A percentile compares a stretch with the other conserved stretches of the same genome.
phyloP scores from a whole-genome alignment of 805 yeast species.

The Nematodospora valgi region DNA sequence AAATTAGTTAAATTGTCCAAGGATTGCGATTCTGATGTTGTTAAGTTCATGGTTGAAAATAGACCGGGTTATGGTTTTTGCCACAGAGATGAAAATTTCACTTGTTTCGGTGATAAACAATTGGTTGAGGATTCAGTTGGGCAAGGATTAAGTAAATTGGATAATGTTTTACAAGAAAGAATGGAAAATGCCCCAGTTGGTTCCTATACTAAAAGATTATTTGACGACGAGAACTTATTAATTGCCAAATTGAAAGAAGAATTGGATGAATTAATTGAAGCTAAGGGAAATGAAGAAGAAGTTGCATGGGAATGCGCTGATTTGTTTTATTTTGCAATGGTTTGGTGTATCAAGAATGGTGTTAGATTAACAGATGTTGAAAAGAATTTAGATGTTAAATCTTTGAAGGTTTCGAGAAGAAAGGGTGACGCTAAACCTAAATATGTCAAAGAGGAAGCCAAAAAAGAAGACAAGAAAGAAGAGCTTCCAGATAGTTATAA shows the following conservation, averaged over 20 bases:
- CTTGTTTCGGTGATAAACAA: conserved; percentile 65
- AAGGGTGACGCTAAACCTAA: conserved; percentile 93
- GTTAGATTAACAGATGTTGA: conserved; percentile 81
- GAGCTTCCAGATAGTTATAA: conserved; percentile 34
- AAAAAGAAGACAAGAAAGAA: conserved; percentile 11
- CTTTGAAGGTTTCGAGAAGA: conserved; percentile 84
- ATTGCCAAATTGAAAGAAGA: conserved; percentile 91
- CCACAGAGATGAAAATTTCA: conserved; percentile 67
- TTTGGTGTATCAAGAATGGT: conserved; percentile 62
- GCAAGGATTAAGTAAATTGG: conserved; percentile 65
- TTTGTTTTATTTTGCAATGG: conserved; percentile 55
- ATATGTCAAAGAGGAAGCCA: conserved; percentile 39
- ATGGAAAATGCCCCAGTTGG: conserved; percentile 75
- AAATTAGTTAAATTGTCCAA: conserved; percentile 58
- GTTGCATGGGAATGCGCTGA: conserved; percentile 98
- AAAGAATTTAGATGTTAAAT: conserved; percentile 76
- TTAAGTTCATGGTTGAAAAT: conserved; percentile 84
- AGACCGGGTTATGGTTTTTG: conserved; percentile 83
- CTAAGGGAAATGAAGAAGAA: conserved; percentile 42
- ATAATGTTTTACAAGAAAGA: conserved; percentile 62
- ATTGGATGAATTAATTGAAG: conserved; percentile 92
- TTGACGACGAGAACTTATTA: conserved; percentile 70
- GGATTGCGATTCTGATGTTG: conserved; percentile 92
- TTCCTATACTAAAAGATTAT: conserved; percentile 89
- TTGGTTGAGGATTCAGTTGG: conserved; percentile 45